Evolutionary conservation across 257 asterid species (phyloP), one percentile per base, ranked within the genome.

Genomic region (Paraleonurus japonicus): DNA sequence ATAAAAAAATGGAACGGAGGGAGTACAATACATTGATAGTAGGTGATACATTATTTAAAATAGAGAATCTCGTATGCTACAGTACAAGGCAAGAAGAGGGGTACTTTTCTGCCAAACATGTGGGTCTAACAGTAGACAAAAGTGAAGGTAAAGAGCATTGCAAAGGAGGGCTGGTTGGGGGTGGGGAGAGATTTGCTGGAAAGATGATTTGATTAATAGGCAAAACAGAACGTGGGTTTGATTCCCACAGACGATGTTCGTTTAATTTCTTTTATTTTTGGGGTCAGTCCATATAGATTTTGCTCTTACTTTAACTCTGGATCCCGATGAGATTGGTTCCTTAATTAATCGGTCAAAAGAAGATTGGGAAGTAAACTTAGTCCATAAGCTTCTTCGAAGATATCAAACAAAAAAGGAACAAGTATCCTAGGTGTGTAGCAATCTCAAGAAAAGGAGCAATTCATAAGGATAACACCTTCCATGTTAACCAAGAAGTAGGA

Each of bases 51-150:
- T 48, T n/a, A 48, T 4, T 7, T 5, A 20, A 53, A 53, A 53
- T 53, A 2, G 60, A 53, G 27, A 53, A 53, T 20, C 28, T 53
- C 4, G n/a, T 53, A n/a, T 51, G n/a, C n/a, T n/a, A n/a, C n/a
- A n/a, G 59, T 9, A 53, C 1, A 53, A 53, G 15, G 60, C 28
- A 53, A 17, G 28, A 53, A 17, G 55, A 48, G 55, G 55, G 70
- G 63, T 13, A 41, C 13, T 61, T 3, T 24, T 53, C 50, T 64
- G 67, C 63, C 17, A 54, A 53, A 64, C 77, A 73, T 65, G 77
- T 73, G 77, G 72, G 72, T 12, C 72, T 64, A 54, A 48, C 61
- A 60, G 61, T 17, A 20, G 37, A 27, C 59, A 28, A 69, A 54
- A 69, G 55, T 35, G 48, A 59, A 71, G 54, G 51, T 30, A 73